Conservation (phyloP, 176 grass and related monocot species). For the Oryza meyeriana region DNA sequence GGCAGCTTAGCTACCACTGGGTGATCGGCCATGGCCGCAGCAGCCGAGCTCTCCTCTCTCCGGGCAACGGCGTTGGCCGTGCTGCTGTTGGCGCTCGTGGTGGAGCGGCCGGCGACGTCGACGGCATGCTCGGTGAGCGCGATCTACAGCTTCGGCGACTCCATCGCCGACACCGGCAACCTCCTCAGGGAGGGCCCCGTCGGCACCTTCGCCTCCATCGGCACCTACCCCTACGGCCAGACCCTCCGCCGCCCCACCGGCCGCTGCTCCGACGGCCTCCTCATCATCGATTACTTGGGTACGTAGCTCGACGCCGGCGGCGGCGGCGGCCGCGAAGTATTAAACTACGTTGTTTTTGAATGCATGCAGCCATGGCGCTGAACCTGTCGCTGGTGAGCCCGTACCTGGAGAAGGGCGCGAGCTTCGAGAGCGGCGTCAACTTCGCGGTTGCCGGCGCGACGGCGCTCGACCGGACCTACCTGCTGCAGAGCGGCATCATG, state of each 20-base stretch:
- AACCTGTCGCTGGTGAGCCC: slow-evolving; percentile 68
- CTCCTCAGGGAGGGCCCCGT: slow-evolving; percentile 56
- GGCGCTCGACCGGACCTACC: slow-evolving; percentile 50
- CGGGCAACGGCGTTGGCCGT: background rate
- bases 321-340: too few species aligned
- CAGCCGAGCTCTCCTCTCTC: background rate
- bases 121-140: slow-evolving; percentile 59
- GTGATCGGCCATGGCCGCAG: background rate
- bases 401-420: slow-evolving; percentile 60
- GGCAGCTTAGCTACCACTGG: background rate
- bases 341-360: too few species aligned
- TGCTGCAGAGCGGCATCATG: slow-evolving; percentile 42
- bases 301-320: background rate
- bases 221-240: slow-evolving; percentile 76
- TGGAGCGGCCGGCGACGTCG: background rate
- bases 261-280: slow-evolving; percentile 94
- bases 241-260: slow-evolving; percentile 63
- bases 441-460: slow-evolving; percentile 91
- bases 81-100: background rate
- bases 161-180: slow-evolving; percentile 93
- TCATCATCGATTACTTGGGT: slow-evolving; percentile 96
- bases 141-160: slow-evolving; percentile 97
- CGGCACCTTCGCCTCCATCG: slow-evolving; percentile 78
- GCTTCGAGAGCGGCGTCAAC: slow-evolving; percentile 69
- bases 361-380: slow-evolving; percentile 64